Percentiles rank a stretch among this genome's conserved stretches.
phyloP scores from a whole-genome alignment of 345 rosid species.

The Citrus medica region DNA sequence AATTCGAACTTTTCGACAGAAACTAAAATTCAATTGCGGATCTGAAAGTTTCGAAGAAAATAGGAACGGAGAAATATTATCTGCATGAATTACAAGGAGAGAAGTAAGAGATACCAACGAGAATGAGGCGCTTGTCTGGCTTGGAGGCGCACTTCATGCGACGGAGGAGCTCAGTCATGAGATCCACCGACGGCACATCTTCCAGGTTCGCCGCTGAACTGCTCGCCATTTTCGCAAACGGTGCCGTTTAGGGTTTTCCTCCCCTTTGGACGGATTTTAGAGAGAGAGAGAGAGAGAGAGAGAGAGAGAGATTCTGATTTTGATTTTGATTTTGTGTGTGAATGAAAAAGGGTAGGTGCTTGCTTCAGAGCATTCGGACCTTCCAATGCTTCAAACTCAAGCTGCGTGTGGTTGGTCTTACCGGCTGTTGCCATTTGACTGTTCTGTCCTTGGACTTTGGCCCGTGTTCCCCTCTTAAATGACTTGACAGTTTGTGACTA shows the following conservation, averaged over 20 bases:
- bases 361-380: constrained; percentile 8
- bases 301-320: background rate
- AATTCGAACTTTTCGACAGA: background rate
- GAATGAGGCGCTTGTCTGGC: constrained; percentile 91
- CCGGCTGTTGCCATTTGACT: background rate
- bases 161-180: constrained; percentile 91
- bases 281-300: background rate
- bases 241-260: background rate
- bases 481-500: background rate
- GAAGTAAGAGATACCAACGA: constrained; percentile 50
- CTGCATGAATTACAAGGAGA: background rate
- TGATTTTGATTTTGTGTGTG: background rate
- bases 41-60: background rate
- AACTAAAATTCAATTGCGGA: background rate
- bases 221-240: constrained; percentile 38
- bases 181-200: constrained; percentile 73
- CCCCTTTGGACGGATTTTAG: background rate
- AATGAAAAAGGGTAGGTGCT: background rate
- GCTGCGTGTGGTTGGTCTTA: background rate
- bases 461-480: background rate
- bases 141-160: constrained; percentile 87
- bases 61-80: background rate
- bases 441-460: constrained; percentile 1
- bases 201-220: constrained; percentile 53
- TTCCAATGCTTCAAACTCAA: constrained; percentile 24